These are phyloP conservation scores for Yarrowia sp. DNA, from an alignment of 805 yeast genomes.

Conservation along the genomic window DNA sequence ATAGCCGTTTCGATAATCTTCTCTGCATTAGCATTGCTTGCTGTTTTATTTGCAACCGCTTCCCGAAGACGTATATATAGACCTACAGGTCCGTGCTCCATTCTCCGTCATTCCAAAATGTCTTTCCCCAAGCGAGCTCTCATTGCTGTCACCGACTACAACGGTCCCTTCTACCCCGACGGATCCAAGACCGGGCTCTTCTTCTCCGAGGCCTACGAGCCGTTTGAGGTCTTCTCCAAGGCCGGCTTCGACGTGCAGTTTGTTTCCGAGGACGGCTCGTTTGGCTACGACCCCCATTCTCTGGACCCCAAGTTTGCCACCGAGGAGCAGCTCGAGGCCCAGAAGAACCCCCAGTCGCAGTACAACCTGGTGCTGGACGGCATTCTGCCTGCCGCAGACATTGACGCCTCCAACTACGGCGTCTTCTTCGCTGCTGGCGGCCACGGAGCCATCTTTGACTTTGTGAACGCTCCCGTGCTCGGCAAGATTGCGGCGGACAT, in stretches of 20 bases:
- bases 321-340: slow-evolving; percentile 56
- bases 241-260: slow-evolving; percentile 62
- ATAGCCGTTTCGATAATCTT: slow-evolving; percentile 6
- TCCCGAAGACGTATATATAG: neutral
- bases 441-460: slow-evolving; percentile 67
- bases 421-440: slow-evolving; percentile 72
- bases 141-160: slow-evolving; percentile 43
- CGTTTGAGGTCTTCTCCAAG: slow-evolving; percentile 57
- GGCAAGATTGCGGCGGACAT: slow-evolving; percentile 57
- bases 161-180: slow-evolving; percentile 58
- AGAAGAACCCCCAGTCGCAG: slow-evolving; percentile 53
- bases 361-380: slow-evolving; percentile 53
- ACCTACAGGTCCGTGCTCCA: neutral
- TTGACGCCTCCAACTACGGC: slow-evolving; percentile 57
- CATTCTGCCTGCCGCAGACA: slow-evolving; percentile 42
- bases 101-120: neutral
- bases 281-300: slow-evolving; percentile 67
- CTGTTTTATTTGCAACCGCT: neutral
- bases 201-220: slow-evolving; percentile 66
- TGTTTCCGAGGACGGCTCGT: slow-evolving; percentile 65
- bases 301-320: slow-evolving; percentile 52
- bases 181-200: slow-evolving; percentile 69
- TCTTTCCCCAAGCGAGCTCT: slow-evolving; percentile 40
- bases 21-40: slow-evolving; percentile 24
- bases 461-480: slow-evolving; percentile 58